A percentile compares a stretch with the other conserved stretches of the same genome.
Evolutionary conservation across 2,329 filamentous ascomycete species (phyloP).

Genomic region (Trichoderma aggressivum): DNA sequence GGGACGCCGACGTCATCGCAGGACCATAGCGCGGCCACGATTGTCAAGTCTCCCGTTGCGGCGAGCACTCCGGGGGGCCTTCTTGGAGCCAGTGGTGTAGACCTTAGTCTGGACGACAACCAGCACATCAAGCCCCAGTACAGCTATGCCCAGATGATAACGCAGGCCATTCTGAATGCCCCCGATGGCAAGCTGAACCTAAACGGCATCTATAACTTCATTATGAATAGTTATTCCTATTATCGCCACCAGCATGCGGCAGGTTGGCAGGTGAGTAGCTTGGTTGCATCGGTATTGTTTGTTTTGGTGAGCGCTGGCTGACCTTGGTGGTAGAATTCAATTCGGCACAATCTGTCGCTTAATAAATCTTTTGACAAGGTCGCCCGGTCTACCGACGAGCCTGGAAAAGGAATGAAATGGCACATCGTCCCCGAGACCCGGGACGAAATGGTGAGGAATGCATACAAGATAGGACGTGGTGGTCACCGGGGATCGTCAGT

Average conservation of each 20-base stretch:
- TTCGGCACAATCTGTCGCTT: constrained; percentile 90
- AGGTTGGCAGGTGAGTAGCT: constrained; percentile 78
- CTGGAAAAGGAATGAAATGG: constrained; percentile 99
- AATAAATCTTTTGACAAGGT: constrained; percentile 96
- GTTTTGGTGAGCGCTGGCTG: background rate
- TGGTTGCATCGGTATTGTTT: background rate
- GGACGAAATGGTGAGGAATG: constrained; percentile 82
- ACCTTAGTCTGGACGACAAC: constrained; percentile 77
- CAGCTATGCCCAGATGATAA: constrained; percentile 96
- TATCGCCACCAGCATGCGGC: constrained; percentile 74
- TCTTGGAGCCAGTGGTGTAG: constrained; percentile 54
- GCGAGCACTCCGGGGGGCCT: constrained; percentile 37
- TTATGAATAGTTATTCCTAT: constrained; percentile 87
- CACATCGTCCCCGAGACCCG: constrained; percentile 80
- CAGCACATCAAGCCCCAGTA: constrained; percentile 92
- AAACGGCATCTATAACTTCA: constrained; percentile 90
- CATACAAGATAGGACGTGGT: constrained; percentile 58
- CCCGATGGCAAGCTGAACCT: constrained; percentile 85
- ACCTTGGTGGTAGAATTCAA: constrained; percentile 71
- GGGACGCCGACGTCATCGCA: constrained; percentile 56
- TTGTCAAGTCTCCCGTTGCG: constrained; percentile 32
- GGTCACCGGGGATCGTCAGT: constrained; percentile 66
- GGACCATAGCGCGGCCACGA: constrained; percentile 23
- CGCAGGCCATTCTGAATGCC: constrained; percentile 87
- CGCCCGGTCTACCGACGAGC: constrained; percentile 86